Evolutionary conservation across 768 basidiomycete species (phyloP), one percentile per base, ranked within the genome.

Genomic region (Podaxis sp.): DNA sequence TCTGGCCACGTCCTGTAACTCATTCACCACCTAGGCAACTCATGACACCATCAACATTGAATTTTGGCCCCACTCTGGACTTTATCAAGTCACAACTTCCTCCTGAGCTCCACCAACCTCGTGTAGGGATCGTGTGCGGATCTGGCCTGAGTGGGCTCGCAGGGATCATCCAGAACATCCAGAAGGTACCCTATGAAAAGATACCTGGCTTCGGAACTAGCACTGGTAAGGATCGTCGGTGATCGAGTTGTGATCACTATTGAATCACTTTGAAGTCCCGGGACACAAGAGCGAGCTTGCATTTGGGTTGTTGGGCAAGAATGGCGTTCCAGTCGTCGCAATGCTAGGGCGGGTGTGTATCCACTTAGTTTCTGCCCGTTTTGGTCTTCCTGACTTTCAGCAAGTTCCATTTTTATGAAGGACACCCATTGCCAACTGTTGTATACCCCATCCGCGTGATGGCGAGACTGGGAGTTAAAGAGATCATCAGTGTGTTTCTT

Each of bases 401-500:
- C 58, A 59, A 93, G 92, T 90, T 94, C 68, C 93, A 94, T 72
- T 81, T 85, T 1, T 96, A 95, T 66, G 94, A 96, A 75, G 95
- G 95, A 2, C 87, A 94, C 69, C 73, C 80, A 26, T 77, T 93
- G 46, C 73, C 82, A 6, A 84, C 85, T 4, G 88, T 93, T 15
- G 84, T 88, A 17, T 93, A 89, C 70, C 92, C 93, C 11, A 86
- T 95, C 60, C 82, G 92, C 58, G 78, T 90, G 36, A 88, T 95
- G 86, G 87, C 90, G 49, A 80, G 79, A 66, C 76, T 96, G 26
- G 95, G 95, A 2, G 82, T 93, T 48, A 83, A 85, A 68, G 78
- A 89, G 65, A 73, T 93, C 61, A 88, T 95, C 66, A 87, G 93
- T 93, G 68, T 62, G 88, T 75, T 28, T 63, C 36, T 13, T 55